A percentile compares a stretch with the other conserved stretches of the same genome.
phyloP scores from a whole-genome alignment of 176 grass and related monocot genomes.

The Saccharum spontaneum region DNA sequence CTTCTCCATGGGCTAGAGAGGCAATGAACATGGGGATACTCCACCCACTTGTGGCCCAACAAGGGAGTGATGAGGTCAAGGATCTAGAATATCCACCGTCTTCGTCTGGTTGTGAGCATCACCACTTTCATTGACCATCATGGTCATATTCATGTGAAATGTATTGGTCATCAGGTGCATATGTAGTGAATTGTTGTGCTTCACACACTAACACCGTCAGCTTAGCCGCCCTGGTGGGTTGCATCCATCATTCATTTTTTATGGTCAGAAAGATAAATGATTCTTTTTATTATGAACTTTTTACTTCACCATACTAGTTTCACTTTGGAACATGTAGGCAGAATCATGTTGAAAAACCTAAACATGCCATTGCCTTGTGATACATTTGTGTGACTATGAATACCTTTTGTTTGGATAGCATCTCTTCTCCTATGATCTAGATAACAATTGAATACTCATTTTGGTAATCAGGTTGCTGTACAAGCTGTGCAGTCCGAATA shows the following conservation, averaged over 20 bases:
- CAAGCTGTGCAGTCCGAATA: conserved; percentile 75
- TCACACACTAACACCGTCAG: not conserved
- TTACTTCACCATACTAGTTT: not conserved
- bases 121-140: not conserved
- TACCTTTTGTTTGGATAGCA: not conserved
- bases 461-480: conserved; percentile 62
- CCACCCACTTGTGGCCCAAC: too few species aligned
- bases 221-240: not conserved
- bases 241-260: too few species aligned
- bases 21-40: too few species aligned
- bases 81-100: too few species aligned
- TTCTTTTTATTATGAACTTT: too few species aligned
- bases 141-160: too few species aligned
- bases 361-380: not conserved
- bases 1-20: too few species aligned
- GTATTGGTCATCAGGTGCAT: not conserved
- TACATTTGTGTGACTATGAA: not conserved
- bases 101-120: not conserved
- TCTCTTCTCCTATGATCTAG: not conserved
- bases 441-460: not conserved
- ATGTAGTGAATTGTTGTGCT: not conserved
- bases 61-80: too few species aligned
- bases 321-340: not conserved
- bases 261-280: too few species aligned
- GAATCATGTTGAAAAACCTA: not conserved